A percentile compares a stretch with the other conserved stretches of the same genome.
These are phyloP conservation scores for Mrakia blollopis DNA, from an alignment of 768 basidiomycete genomes.

Conservation along the genomic window DNA sequence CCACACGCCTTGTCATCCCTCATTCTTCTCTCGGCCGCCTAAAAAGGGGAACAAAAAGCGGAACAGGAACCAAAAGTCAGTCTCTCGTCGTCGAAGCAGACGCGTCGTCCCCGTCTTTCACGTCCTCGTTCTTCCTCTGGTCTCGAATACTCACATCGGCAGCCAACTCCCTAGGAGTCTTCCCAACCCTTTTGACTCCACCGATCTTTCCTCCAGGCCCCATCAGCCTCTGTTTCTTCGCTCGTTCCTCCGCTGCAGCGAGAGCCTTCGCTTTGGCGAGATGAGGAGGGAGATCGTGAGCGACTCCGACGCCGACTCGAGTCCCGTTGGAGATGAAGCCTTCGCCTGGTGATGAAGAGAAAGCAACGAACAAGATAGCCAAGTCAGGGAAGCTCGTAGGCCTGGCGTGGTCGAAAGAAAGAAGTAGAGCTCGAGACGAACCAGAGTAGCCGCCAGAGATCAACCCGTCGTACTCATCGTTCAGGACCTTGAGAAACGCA, in stretches of 20 bases:
- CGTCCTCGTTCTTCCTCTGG: too few species aligned
- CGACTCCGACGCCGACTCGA: slow-evolving; percentile 61
- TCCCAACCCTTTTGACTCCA: slow-evolving; percentile 40
- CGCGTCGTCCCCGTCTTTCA: not conserved
- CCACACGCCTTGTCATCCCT: slow-evolving; percentile 68
- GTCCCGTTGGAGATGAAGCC: slow-evolving; percentile 78
- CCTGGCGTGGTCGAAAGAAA: too few species aligned
- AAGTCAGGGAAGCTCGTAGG: too few species aligned
- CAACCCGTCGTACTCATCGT: slow-evolving; percentile 78
- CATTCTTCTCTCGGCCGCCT: slow-evolving; percentile 82
- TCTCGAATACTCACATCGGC: not conserved
- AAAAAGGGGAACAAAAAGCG: not conserved
- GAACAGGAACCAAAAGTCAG: not conserved
- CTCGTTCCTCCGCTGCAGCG: slow-evolving; percentile 73
- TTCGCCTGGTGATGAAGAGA: slow-evolving; percentile 55
- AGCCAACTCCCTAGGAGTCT: slow-evolving; percentile 51
- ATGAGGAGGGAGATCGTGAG: slow-evolving; percentile 64
- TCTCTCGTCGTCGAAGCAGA: not conserved
- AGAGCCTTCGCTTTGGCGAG: slow-evolving; percentile 63
- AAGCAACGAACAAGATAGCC: not conserved
- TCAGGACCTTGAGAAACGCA: slow-evolving; percentile 53
- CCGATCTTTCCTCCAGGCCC: slow-evolving; percentile 56
- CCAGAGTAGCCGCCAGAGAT: slow-evolving; percentile 73
- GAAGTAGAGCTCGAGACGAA: slow-evolving; percentile 30
- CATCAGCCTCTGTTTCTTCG: slow-evolving; percentile 49